These are phyloP conservation scores for Neurospora sp. DNA, from an alignment of 495 filamentous ascomycete genomes.

Conservation along the genomic window DNA sequence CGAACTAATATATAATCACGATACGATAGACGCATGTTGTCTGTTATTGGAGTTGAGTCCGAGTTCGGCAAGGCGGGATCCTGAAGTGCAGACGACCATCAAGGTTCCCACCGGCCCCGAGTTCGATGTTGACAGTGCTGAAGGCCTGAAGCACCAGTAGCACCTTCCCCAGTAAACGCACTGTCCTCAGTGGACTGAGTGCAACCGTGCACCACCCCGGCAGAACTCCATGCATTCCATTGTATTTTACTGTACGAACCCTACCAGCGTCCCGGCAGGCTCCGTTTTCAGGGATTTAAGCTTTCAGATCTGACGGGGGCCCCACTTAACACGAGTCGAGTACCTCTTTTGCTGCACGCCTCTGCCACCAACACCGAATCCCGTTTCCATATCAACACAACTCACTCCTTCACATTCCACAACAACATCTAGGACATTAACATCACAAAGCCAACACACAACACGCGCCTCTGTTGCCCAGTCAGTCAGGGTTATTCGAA, in stretches of 20 bases:
- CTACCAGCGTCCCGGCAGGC: not conserved
- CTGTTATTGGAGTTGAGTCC: not conserved
- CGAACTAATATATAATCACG: not conserved
- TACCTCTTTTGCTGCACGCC: not conserved
- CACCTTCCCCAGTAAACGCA: not conserved
- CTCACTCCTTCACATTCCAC: not conserved
- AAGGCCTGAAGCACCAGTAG: not conserved
- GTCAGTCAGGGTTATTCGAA: not conserved
- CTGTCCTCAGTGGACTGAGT: not conserved
- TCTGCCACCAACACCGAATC: not conserved
- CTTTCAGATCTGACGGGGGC: not conserved
- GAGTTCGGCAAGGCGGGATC: too few species aligned
- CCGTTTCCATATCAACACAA: too few species aligned
- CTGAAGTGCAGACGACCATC: not conserved
- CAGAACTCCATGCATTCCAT: not conserved
- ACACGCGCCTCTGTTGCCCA: not conserved
- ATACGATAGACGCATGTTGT: not conserved
- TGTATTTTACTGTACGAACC: not conserved
- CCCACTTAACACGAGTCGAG: not conserved
- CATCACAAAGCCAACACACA: too few species aligned
- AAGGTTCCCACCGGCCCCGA: not conserved
- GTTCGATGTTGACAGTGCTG: not conserved
- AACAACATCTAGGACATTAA: not conserved
- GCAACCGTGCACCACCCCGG: not conserved
- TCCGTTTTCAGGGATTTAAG: not conserved